Conservation (phyloP, 495 filamentous ascomycete species). For the Margaritispora aquatica region DNA sequence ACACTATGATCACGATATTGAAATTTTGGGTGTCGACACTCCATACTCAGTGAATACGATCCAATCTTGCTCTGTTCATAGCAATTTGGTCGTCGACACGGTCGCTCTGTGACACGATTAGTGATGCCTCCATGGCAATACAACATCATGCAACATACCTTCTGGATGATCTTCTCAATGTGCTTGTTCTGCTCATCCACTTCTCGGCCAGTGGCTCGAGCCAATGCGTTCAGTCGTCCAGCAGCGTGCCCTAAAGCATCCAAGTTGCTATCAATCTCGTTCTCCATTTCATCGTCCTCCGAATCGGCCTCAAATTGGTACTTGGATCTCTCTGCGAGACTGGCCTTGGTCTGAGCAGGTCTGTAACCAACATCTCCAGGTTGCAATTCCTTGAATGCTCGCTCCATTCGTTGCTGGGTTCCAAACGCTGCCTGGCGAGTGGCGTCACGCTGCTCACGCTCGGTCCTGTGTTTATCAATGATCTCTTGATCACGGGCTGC, state of each 20-base stretch:
- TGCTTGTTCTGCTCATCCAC: slow-evolving; percentile 69
- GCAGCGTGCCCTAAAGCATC: slow-evolving; percentile 54
- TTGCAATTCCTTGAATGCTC: slow-evolving; percentile 47
- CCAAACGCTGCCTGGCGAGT: slow-evolving; percentile 60
- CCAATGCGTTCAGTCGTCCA: slow-evolving; percentile 57
- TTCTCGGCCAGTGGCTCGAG: slow-evolving; percentile 63
- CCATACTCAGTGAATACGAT: slow-evolving; percentile 56
- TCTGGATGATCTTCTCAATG: slow-evolving; percentile 55
- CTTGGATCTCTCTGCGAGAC: slow-evolving; percentile 60
- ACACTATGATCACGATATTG: slow-evolving; percentile 1
- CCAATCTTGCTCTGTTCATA: slow-evolving; percentile 58
- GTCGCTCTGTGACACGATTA: slow-evolving; percentile 45
- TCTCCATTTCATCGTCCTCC: slow-evolving; percentile 71
- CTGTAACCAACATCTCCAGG: slow-evolving; percentile 20
- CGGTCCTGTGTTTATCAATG: slow-evolving; percentile 53
- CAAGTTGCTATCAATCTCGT: slow-evolving; percentile 61
- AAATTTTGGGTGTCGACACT: background rate
- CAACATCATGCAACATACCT: slow-evolving; percentile 19
- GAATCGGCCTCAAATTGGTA: slow-evolving; percentile 76
- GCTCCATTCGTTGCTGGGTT: slow-evolving; percentile 51
- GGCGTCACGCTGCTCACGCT: slow-evolving; percentile 62
- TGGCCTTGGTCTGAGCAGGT: slow-evolving; percentile 33
- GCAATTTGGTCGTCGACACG: slow-evolving; percentile 65
- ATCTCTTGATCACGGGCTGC: slow-evolving; percentile 55
- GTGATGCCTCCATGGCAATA: background rate